phyloP scores from a whole-genome alignment of 1,284 basidiomycete species.

The Mycena sp. region DNA sequence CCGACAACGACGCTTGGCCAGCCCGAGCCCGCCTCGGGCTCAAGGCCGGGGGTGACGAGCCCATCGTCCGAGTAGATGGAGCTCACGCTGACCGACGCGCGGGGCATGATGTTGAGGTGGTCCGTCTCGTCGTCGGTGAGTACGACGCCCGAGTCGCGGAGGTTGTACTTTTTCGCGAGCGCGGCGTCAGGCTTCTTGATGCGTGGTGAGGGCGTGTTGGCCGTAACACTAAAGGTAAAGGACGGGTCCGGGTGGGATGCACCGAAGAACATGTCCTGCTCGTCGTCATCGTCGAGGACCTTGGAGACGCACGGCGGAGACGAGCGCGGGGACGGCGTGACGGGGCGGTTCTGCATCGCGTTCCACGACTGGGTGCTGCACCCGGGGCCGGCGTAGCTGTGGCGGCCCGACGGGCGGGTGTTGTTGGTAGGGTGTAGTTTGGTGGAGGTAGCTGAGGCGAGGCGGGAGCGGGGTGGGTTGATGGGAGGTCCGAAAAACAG shows the following conservation, averaged over 20 bases:
- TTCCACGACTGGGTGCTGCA: conserved; percentile 53
- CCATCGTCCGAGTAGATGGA: conserved; percentile 69
- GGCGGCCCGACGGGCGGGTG: conserved; percentile 56
- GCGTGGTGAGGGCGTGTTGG: conserved; percentile 66
- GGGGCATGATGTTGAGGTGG: conserved; percentile 55
- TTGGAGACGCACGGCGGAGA: conserved; percentile 49
- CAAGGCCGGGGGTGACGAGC: conserved; percentile 72
- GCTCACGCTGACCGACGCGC: conserved; percentile 66
- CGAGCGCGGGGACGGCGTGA: conserved; percentile 57
- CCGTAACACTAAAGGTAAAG: conserved; percentile 64
- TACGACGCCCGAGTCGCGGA: conserved; percentile 72
- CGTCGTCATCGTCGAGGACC: conserved; percentile 49
- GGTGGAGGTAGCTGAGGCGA: conserved; percentile 42
- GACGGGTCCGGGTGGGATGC: conserved; percentile 49
- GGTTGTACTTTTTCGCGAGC: conserved; percentile 72
- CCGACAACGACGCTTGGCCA: conserved; percentile 67
- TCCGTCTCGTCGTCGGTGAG: conserved; percentile 63
- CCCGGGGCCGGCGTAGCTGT: conserved; percentile 66
- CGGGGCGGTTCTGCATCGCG: conserved; percentile 50
- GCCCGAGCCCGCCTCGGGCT: conserved; percentile 60
- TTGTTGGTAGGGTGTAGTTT: conserved; percentile 34
- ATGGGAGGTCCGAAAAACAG: conserved; percentile 80
- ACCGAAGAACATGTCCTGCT: conserved; percentile 71
- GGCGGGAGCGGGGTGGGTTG: conserved; percentile 45
- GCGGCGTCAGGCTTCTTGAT: conserved; percentile 49